phyloP scores from a whole-genome alignment of 345 rosid species.

The Euphorbia tirucalli region DNA sequence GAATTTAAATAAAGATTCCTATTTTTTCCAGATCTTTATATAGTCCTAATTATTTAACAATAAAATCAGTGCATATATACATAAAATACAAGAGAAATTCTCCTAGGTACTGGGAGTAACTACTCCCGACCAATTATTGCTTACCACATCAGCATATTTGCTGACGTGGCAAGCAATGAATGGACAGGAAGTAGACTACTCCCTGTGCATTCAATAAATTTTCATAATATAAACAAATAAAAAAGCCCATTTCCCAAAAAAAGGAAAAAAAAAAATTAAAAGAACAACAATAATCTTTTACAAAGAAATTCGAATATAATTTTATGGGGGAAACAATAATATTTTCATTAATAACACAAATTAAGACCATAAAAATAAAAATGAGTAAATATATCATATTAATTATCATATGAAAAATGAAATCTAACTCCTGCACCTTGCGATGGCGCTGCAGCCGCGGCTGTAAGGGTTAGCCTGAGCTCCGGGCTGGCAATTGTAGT shows the following conservation, averaged over 20 bases:
- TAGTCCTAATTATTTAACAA: no score
- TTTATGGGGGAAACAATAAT: background rate
- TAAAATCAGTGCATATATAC: no score
- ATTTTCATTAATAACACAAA: constrained; percentile 16
- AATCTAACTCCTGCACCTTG: constrained; percentile 67
- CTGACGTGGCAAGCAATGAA: no score
- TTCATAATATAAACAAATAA: no score
- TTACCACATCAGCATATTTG: no score
- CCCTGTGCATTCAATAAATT: no score
- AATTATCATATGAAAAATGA: background rate
- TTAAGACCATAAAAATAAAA: background rate
- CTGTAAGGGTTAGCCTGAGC: constrained; percentile 79
- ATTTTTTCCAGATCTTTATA: no score
- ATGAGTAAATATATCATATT: background rate
- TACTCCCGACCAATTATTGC: no score
- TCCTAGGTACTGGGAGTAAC: no score
- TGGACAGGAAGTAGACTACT: no score
- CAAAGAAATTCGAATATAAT: constrained; percentile 6
- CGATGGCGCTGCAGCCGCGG: constrained; percentile 83
- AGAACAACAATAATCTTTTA: constrained; percentile 16
- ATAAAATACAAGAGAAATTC: no score
- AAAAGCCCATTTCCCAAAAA: background rate
- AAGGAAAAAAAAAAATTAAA: background rate
- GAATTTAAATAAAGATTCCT: no score
- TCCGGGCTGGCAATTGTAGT: constrained; percentile 79